phyloP scores from a whole-genome alignment of 441 rosid genomes.

The Corymbia calophylla region DNA sequence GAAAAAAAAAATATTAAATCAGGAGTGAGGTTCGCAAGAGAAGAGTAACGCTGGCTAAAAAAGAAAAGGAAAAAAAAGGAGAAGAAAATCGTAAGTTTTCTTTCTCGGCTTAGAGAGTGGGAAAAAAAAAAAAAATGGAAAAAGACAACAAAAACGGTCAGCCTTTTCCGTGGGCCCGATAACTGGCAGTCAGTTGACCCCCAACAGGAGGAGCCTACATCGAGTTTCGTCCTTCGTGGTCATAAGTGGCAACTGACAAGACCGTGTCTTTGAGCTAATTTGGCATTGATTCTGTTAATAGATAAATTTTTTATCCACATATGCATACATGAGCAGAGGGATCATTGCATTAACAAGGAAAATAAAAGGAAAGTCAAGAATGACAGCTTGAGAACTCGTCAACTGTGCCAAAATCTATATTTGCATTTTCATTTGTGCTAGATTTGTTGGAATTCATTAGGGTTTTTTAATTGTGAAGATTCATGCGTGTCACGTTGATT shows the following conservation, averaged over 20 bases:
- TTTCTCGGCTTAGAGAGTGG: background rate
- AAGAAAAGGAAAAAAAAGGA: accelerated
- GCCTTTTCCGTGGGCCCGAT: background rate
- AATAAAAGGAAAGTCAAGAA: background rate
- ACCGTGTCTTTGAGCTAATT: background rate
- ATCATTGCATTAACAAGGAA: background rate
- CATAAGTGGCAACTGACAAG: background rate
- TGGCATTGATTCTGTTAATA: background rate
- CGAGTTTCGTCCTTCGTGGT: no score
- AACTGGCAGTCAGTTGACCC: background rate
- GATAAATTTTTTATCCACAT: background rate
- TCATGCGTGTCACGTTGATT: background rate
- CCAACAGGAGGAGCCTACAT: no score
- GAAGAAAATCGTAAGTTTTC: background rate
- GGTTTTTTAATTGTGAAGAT: background rate
- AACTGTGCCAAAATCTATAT: background rate
- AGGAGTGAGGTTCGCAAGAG: background rate
- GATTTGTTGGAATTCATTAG: background rate
- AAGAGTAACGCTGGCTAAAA: background rate
- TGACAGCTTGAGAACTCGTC: background rate
- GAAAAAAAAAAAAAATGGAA: no score
- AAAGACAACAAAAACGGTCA: background rate
- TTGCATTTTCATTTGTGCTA: background rate
- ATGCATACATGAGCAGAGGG: background rate
- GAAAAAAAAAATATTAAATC: background rate